Base-by-base conservation (phyloP, 495 filamentous ascomycete genomes). In the Penicillium pancosmium region DNA sequence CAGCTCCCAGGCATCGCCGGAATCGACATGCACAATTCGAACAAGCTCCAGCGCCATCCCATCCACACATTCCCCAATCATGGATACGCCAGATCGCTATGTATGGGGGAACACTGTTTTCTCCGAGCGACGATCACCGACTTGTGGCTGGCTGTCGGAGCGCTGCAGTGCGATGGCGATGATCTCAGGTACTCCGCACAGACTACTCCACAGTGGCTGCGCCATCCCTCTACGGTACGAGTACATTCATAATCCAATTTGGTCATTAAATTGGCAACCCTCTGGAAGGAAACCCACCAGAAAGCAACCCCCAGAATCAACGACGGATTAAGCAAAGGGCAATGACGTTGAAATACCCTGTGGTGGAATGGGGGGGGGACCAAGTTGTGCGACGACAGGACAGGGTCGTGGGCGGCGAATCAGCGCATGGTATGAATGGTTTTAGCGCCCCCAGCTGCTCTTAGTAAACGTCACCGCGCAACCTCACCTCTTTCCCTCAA, bases 401-500 rank as follows among this genome's bases (percentile, higher is more conserved):
- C 44, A 34, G 52, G 49, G 56, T 58, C 47, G 48, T 40, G 52
- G 59, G 44, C 51, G 62, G 56, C 68, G 63, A 60, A 60, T 56
- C 68, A 62, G 55, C 49, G 50, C 41, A 44, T 44, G 36, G 65
- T 57, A 61, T 38, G 55, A 66, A 73, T 60, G 50, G 60, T 57
- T 59, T 66, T 68, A 74, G 66, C 60, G 64, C 60, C 63, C 50
- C 60, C 57, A 61, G 57, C 55, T 63, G 48, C 54, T 55, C 62
- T 70, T 70, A 72, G 69, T 72, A 67, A 73, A 75, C 73, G 73
- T 75, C 73, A 77, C 71, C 62, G 68, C 68, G 70, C 71, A 70
- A 75, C 71, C 69, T 75, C 73, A 70, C 56, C 55, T 72, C 57
- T 34, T 36, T 51, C 49, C 54, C 56, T 57, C 23, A 34, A 31